Evolutionary conservation across 352 stramenopile genomes (phyloP), one percentile per base, ranked within the genome.

Genomic region (Achlya hypogyna): DNA sequence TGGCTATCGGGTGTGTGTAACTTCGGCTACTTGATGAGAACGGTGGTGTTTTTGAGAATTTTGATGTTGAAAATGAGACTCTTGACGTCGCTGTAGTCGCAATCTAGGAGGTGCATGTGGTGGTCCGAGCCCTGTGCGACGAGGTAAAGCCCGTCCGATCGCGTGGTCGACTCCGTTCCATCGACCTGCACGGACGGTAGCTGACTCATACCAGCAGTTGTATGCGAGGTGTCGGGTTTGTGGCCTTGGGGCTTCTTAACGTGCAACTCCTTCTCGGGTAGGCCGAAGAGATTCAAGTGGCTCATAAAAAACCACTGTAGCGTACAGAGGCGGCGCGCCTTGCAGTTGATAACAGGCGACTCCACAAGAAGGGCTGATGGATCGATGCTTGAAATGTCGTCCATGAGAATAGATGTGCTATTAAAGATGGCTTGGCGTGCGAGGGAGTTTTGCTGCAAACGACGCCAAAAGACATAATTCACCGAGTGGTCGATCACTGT

Each of bases 11-110:
- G n/a, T n/a, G n/a, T n/a, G n/a, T n/a, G n/a, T n/a, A n/a, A 45
- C 2, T n/a, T 9, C n/a, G 6, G 14, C 49, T 67, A 67, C 25
- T 58, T 51, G 60, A 67, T 58, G 6, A 67, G 12, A 16, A 67
- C 43, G 10, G 28, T 32, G 4, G 60, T 59, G 32, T 67, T 67
- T 20, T 49, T 49, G 4, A 67, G 25, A 1, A 67, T 58, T 22
- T 67, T 67, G 22, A 67, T 67, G 60, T 58, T 58, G 47, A 67
- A 67, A 29, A 49, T 23, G 22, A 67, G 51, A 45, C 47, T 58
- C 25, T 67, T 67, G 23, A 67, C 60, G 38, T 67, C 60, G 2
- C 20, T 49, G 42, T 51, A 34, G 29, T 45, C 25, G 42, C 51
- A 25, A 45, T 67, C 60, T 1, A 59, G 51, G 9, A 67, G 51